Evolutionary conservation across 805 yeast genomes (phyloP).

Genomic region (Clavispora santaluciae): DNA sequence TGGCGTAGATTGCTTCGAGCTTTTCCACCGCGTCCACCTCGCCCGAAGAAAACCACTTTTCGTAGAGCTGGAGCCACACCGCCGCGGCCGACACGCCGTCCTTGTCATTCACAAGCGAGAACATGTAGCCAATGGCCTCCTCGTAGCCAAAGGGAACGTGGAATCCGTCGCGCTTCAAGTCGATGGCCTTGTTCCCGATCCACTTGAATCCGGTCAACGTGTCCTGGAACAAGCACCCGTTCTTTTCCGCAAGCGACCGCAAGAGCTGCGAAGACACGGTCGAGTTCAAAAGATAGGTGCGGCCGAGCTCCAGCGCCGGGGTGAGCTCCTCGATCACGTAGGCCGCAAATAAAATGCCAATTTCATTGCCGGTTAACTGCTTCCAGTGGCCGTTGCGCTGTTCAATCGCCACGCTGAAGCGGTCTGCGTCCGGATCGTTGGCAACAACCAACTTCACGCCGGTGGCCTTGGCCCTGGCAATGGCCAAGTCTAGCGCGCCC

Average conservation of each 20-base stretch:
- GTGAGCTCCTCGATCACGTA: conserved; percentile 41
- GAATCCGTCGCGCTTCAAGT: conserved; percentile 58
- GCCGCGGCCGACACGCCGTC: conserved; percentile 85
- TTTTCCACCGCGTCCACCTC: conserved; percentile 42
- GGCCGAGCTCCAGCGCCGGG: conserved; percentile 20
- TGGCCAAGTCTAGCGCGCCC: conserved; percentile 80
- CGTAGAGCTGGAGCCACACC: conserved; percentile 68
- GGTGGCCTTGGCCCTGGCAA: conserved; percentile 49
- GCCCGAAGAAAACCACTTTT: conserved; percentile 41
- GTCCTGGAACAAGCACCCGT: conserved; percentile 64
- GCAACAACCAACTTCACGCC: conserved; percentile 63
- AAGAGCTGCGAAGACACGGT: conserved; percentile 90
- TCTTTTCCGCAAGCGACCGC: conserved; percentile 55
- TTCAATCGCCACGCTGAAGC: conserved; percentile 78
- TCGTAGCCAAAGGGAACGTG: conserved; percentile 86
- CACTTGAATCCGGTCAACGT: conserved; percentile 96
- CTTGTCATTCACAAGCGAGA: conserved; percentile 77
- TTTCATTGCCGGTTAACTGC: conserved; percentile 87
- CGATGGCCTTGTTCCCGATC: conserved; percentile 88
- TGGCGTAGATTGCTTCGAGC: conserved; percentile 52
- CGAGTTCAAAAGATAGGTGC: conserved; percentile 67
- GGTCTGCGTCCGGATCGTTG: conserved; percentile 96
- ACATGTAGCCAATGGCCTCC: conserved; percentile 96
- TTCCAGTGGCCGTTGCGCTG: conserved; percentile 47
- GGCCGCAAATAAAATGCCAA: conserved; percentile 80